These are phyloP conservation scores for Xylaria sp. DNA, from an alignment of 2,329 filamentous ascomycete genomes.

Conservation along the genomic window DNA sequence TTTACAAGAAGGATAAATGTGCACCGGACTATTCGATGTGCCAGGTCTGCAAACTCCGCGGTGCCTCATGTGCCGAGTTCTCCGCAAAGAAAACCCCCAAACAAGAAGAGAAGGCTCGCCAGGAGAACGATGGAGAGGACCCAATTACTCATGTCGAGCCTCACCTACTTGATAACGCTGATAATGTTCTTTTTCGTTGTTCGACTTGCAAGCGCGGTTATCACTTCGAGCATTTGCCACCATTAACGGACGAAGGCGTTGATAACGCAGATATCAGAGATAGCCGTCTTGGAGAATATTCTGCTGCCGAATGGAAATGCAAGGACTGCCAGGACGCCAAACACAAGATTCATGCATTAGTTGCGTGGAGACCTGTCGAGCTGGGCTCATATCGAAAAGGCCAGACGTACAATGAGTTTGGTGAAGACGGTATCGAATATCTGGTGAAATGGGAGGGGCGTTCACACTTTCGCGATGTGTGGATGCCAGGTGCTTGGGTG, in stretches of 20 bases:
- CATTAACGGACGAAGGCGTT: conserved; percentile 40
- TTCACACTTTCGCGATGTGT: conserved; percentile 81
- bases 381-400: conserved; percentile 57
- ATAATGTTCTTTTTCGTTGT: conserved; percentile 84
- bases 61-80: conserved; percentile 74
- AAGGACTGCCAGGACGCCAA: conserved; percentile 69
- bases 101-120: conserved; percentile 81
- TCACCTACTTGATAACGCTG: conserved; percentile 70
- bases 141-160: conserved; percentile 68
- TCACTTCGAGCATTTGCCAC: conserved; percentile 82
- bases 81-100: conserved; percentile 70
- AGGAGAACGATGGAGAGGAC: conserved; percentile 78
- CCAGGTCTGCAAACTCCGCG: conserved; percentile 66
- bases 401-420: conserved; percentile 56
- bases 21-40: conserved; percentile 75
- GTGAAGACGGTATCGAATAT: conserved; percentile 85
- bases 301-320: conserved; percentile 71
- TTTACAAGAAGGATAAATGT: conserved; percentile 65
- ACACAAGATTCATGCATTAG: conserved; percentile 73
- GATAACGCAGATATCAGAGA: conserved; percentile 55
- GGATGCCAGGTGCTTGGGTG: conserved; percentile 90
- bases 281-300: conserved; percentile 73
- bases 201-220: conserved; percentile 73
- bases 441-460: conserved; percentile 82
- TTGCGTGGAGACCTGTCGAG: conserved; percentile 82